A percentile compares a stretch with the other conserved stretches of the same genome.
Conservation (phyloP, 208 protist genomes). For the Trypanosoma cruzi region DNA sequence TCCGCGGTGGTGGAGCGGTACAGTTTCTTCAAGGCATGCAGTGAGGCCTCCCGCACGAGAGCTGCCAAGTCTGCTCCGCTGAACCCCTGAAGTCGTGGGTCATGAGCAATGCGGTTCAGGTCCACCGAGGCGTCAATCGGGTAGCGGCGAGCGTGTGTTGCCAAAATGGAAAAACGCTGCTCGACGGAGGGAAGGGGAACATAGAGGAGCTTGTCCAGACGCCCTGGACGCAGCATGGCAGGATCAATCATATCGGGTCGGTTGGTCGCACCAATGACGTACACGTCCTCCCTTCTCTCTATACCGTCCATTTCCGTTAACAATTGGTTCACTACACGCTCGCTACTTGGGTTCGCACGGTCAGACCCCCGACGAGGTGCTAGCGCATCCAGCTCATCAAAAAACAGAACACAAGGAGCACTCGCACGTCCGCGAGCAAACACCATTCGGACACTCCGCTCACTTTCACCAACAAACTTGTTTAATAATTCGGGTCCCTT, state of each 20-base stretch:
- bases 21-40: conserved; percentile 82
- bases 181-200: conserved; percentile 81
- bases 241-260: conserved; percentile 96
- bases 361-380: conserved; percentile 89
- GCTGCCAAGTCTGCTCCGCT: conserved; percentile 95
- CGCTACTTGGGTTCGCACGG: conserved; percentile 85
- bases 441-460: conserved; percentile 92
- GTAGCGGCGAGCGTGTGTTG: conserved; percentile 88
- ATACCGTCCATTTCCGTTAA: conserved; percentile 98
- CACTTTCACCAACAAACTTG: conserved; percentile 95
- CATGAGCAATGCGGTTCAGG: conserved; percentile 72
- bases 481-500: conserved; percentile 95
- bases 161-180: conserved; percentile 90
- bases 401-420: conserved; percentile 94
- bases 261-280: conserved; percentile 97
- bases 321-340: conserved; percentile 98
- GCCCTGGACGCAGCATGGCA: conserved; percentile 95
- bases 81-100: conserved; percentile 89
- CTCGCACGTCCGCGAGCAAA: conserved; percentile 89
- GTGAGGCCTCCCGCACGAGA: conserved; percentile 93
- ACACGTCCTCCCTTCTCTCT: conserved; percentile 86
- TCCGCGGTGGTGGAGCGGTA: conserved; percentile 59
- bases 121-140: conserved; percentile 84
- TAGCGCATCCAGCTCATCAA: conserved; percentile 95
- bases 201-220: conserved; percentile 95